A percentile compares a stretch with the other conserved stretches of the same genome.
These are phyloP conservation scores for Gloeophyllum trabeum DNA, from an alignment of 768 basidiomycete species.

Conservation along the genomic window DNA sequence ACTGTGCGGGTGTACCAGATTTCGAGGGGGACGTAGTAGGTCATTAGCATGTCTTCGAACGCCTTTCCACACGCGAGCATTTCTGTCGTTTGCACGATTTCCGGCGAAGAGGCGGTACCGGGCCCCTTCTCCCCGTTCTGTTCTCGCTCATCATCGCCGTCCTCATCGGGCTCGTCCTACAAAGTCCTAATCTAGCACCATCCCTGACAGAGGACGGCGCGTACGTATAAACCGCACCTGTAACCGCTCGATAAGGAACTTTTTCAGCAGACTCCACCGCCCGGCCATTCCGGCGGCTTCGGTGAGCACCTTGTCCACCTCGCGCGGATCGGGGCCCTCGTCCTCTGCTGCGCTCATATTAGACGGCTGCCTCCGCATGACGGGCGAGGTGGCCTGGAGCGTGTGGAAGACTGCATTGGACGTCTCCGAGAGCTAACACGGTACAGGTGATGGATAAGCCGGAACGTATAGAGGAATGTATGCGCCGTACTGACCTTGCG, in stretches of 20 bases:
- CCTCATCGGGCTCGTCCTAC: slow-evolving; percentile 3
- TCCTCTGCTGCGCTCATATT: slow-evolving; percentile 28
- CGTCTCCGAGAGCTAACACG: slow-evolving; percentile 22
- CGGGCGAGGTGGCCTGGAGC: slow-evolving; percentile 4
- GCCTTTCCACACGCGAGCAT: slow-evolving; percentile 40
- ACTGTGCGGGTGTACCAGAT: slow-evolving; percentile 82
- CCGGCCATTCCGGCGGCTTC: slow-evolving; percentile 87
- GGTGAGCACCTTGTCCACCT: slow-evolving; percentile 83
- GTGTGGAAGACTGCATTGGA: slow-evolving; percentile 16
- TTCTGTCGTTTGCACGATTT: slow-evolving; percentile 23
- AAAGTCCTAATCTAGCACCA: background rate
- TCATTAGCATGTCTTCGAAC: slow-evolving; percentile 55
- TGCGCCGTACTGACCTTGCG: slow-evolving; percentile 53
- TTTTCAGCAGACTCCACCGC: slow-evolving; percentile 84
- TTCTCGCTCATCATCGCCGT: background rate
- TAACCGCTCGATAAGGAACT: slow-evolving; percentile 72
- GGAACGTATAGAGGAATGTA: background rate
- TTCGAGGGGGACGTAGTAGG: slow-evolving; percentile 85
- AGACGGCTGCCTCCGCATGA: slow-evolving; percentile 2
- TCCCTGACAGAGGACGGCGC: background rate
- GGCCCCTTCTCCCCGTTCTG: background rate
- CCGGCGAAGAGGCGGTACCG: slow-evolving; percentile 1
- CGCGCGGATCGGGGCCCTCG: slow-evolving; percentile 65
- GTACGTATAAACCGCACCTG: slow-evolving; percentile 28
- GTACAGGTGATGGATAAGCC: slow-evolving; percentile 1